Evolutionary conservation across 805 yeast genomes (phyloP), one percentile per base, ranked within the genome.

Genomic region (Zygoascus bituminiphila): DNA sequence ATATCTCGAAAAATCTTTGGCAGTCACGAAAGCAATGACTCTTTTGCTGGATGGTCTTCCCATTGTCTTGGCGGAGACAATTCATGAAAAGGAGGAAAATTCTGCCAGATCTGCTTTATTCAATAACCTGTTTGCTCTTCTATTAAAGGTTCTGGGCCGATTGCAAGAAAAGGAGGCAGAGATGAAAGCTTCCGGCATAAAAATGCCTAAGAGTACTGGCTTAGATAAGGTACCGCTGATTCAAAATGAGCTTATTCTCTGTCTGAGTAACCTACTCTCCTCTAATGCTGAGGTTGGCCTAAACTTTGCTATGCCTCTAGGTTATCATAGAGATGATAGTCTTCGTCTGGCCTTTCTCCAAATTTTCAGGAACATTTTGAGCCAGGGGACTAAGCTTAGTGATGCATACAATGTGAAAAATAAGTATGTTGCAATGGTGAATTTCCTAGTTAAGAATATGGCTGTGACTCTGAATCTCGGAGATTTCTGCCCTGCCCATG

Each of bases 211-310:
- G 22, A 44, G 42, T 44, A 8, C 37, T 19, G 43, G 24, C 42
- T 20, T 51, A 24, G 59, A 52, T 23, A 55, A 47, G 48, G 46
- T 54, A 15, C 41, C 54, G 0, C 33, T 45, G 21, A 45, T 87
- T 25, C 74, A 79, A 17, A 85, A 82, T 17, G 78, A 81, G 62
- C 78, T 82, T 9, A 77, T 86, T 47, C 67, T 70, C 20, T 79
- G 85, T 19, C 69, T 87, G 44, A 79, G 88, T 2, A 84, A 84
- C 54, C 63, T 88, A 46, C 69, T 88, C 42, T 80, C 77, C 55
- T 74, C 86, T 3, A 88, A 88, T 57, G 79, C 82, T 5, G 88
- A 82, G 47, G 80, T 84, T 21, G 95, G 95, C 6, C 67, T 88
- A 57, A 79, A 78, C 46, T 78, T 77, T 62, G 88, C 89, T 2